Evolutionary conservation across 352 stramenopile genomes (phyloP), one percentile per base, ranked within the genome.

Genomic region (Elongisporangium prolatum): DNA sequence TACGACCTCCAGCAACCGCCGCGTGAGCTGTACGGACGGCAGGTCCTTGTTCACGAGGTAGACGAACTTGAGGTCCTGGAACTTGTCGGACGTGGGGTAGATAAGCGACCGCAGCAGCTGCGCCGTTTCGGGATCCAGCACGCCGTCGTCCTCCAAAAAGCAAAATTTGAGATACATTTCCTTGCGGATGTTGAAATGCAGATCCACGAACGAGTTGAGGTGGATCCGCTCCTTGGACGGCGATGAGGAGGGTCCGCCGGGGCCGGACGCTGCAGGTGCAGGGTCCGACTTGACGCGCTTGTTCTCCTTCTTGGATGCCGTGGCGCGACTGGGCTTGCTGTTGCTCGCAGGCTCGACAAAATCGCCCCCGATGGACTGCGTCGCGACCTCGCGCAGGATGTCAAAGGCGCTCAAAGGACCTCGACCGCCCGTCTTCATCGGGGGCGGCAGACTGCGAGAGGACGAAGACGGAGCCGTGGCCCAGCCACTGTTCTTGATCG

Each of bases 21-120:
- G 86, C 24, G 85, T 91, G 50, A 94, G 81, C 52, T 89, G 80
- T 16, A 80, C 74, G 17, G 80, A 78, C 56, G 83, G 72, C 47
- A 88, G 60, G 48, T 93, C 81, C 55, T 91, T 92, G 64, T 94
- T 94, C n/a, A 94, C 83, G 16, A 93, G 62, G 66, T 94, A 94
- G 20, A 94, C 85, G 51, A 94, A 94, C 56, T 91, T 91, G 61
- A 94, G 77, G 62, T 94, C 85, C 73, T 92, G 82, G 48, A 94
- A 94, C 50, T 72, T 65, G 50, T 91, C 75, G 11, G 85, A 92
- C 28, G 85, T 92, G 61, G 85, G 85, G 55, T 91, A 91, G 59
- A 91, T 93, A 50, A 91, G 74, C 50, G 79, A 75, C 16, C 83
- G 81, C 53, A 94, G 65, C 57, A 89, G 49, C 63, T 90, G 81